phyloP scores from a whole-genome alignment of 169 alveolate genomes.

The Cryptosporidium baileyi region DNA sequence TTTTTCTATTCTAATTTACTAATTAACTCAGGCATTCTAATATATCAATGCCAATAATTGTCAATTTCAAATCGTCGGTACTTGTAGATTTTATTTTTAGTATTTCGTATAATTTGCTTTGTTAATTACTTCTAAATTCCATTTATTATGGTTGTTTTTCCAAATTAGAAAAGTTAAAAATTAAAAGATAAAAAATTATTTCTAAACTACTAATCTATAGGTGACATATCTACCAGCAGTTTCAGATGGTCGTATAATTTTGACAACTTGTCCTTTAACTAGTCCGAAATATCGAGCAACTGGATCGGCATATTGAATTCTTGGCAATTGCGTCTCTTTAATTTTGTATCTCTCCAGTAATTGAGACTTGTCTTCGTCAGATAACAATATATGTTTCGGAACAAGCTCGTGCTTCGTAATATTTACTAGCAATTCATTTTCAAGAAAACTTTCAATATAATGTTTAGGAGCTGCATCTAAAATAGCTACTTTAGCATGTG shows the following conservation, averaged over 20 bases:
- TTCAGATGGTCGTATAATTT: slow-evolving; percentile 95
- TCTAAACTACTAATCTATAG: slow-evolving; percentile 87
- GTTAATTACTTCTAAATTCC: not conserved
- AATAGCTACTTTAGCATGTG: slow-evolving; percentile 91
- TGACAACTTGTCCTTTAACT: slow-evolving; percentile 93
- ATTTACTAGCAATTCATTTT: slow-evolving; percentile 89
- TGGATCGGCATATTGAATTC: slow-evolving; percentile 94
- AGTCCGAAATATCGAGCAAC: slow-evolving; percentile 95
- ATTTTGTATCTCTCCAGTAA: slow-evolving; percentile 91
- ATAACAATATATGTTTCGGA: slow-evolving; percentile 94
- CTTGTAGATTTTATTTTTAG: not conserved
- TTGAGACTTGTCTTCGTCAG: slow-evolving; percentile 90
- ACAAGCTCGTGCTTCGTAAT: slow-evolving; percentile 97
- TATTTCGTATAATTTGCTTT: not conserved
- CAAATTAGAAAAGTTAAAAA: too few relatives aligned
- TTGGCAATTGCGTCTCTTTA: slow-evolving; percentile 94
- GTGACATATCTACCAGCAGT: slow-evolving; percentile 99
- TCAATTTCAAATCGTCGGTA: not conserved
- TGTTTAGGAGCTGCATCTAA: slow-evolving; percentile 90
- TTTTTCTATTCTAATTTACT: not conserved
- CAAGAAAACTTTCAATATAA: slow-evolving; percentile 88
- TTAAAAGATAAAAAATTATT: too few relatives aligned
- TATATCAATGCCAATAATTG: not conserved
- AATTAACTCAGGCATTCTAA: not conserved
- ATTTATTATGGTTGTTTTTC: not conserved